Conservation (phyloP, 2,329 filamentous ascomycete genomes). For the Pseudofabraea citricarpa region DNA sequence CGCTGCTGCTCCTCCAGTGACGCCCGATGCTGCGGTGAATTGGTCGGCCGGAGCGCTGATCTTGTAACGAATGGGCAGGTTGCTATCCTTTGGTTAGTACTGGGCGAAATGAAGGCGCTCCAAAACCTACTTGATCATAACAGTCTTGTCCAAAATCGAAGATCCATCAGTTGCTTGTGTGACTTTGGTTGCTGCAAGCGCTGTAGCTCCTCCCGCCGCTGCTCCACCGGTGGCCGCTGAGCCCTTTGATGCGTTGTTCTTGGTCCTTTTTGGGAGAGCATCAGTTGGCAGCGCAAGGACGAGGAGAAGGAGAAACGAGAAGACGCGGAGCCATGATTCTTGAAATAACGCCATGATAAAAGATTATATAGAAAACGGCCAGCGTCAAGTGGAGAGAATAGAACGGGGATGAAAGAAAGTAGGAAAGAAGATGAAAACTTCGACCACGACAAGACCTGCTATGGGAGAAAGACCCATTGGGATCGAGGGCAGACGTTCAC, state of each 20-base stretch:
- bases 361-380: constrained; percentile 12
- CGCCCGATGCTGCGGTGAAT: constrained; percentile 44
- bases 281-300: constrained; percentile 13
- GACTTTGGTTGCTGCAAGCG: constrained; percentile 8
- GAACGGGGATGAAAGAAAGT: constrained; percentile 2
- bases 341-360: constrained; percentile 13
- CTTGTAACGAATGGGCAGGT: constrained; percentile 49
- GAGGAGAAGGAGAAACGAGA: constrained; percentile 15
- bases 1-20: constrained; percentile 37
- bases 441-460: not conserved
- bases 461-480: not conserved
- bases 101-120: not conserved
- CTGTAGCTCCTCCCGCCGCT: constrained; percentile 7
- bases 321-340: constrained; percentile 14
- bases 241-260: not conserved
- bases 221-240: constrained; percentile 3
- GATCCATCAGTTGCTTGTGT: constrained; percentile 45
- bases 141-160: constrained; percentile 50
- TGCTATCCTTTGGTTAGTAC: constrained; percentile 28
- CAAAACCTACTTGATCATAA: constrained; percentile 43
- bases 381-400: constrained; percentile 14
- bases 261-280: constrained; percentile 17
- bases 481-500: not conserved
- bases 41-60: constrained; percentile 49
- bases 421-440: constrained; percentile 1